phyloP scores from a whole-genome alignment of 1,284 basidiomycete genomes.

The Pterula multifida region DNA sequence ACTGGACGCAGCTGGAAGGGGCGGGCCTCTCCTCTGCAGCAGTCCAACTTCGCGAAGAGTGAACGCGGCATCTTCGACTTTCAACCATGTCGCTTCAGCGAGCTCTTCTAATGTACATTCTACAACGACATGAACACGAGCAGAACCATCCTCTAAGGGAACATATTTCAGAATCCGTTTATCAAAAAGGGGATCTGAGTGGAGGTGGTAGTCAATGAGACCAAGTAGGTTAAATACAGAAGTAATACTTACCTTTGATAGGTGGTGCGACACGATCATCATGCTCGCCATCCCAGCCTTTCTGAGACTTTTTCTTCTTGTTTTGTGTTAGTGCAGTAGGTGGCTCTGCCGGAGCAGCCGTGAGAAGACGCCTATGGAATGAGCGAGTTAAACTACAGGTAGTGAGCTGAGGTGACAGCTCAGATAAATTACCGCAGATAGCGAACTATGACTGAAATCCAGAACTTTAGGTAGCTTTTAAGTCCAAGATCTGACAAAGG shows the following conservation, averaged over 20 bases:
- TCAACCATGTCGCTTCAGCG: constrained; percentile 69
- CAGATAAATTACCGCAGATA: constrained; percentile 49
- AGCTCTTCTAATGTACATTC: constrained; percentile 62
- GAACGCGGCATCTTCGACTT: constrained; percentile 80
- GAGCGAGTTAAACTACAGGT: constrained; percentile 2
- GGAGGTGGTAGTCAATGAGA: too few species aligned
- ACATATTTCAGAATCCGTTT: constrained; percentile 41
- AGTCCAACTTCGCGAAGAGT: constrained; percentile 83
- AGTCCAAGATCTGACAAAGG: constrained; percentile 90
- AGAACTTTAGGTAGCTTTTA: constrained; percentile 85
- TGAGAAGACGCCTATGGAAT: constrained; percentile 42
- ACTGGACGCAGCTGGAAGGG: not conserved
- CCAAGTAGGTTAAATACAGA: not conserved
- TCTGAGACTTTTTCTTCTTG: constrained; percentile 37
- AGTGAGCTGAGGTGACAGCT: not conserved
- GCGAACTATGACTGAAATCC: constrained; percentile 78
- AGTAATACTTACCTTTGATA: constrained; percentile 21
- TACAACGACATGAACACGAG: constrained; percentile 51
- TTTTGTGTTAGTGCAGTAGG: constrained; percentile 28
- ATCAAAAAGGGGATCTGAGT: constrained; percentile 24
- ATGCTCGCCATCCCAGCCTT: constrained; percentile 58
- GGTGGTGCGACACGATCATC: constrained; percentile 16
- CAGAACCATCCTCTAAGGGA: constrained; percentile 50
- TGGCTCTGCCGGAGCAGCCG: constrained; percentile 42
- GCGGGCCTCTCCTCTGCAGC: constrained; percentile 28